Evolutionary conservation across 768 basidiomycete species (phyloP), one percentile per base, ranked within the genome.

Genomic region (Xerocomellus dryophilus): DNA sequence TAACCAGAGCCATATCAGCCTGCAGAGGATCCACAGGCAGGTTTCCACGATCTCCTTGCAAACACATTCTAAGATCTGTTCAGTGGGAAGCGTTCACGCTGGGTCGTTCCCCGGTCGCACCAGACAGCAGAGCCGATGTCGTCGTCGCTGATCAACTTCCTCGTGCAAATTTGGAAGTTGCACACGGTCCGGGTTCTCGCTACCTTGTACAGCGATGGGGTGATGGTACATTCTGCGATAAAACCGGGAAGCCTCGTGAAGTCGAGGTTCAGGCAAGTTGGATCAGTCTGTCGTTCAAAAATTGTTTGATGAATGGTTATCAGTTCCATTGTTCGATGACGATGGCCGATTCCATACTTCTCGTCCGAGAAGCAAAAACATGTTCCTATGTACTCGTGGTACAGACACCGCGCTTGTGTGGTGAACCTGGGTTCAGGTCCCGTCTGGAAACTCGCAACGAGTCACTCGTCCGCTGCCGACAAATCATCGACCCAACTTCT

Each of bases 281-380:
- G 23, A 40, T 46, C 35, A 17, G 11, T 53, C 38, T 12, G n/a
- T 50, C 47, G 15, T 58, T 25, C 31, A n/a, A n/a, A 27, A 25
- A 51, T 41, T 47, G 47, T 21, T 41, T 43, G 43, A 48, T 51
- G 18, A 56, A 50, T 23, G 17, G 31, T 41, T 34, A 38, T 56
- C 68, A 95, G 90, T 95, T 93, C 69, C 94, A 98, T 72, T 98
- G 94, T 71, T 92, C 92, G 57, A 92, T 93, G 90, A 88, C 90
- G 49, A 92, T 90, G 77, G 83, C 90, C 39, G 94, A 98, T 74
- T 83, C 82, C 34, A 91, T 98, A 62, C 79, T 90, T 50, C 88
- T 94, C 66, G 85, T 98, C 66, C 94, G 95, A 69, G 94, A 97
- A 76, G 81, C 92, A 34, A 89, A 89, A 68, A 95, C 90, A 36